These are phyloP conservation scores for Peribolospora baueri DNA, from an alignment of 768 basidiomycete species.

Conservation along the genomic window DNA sequence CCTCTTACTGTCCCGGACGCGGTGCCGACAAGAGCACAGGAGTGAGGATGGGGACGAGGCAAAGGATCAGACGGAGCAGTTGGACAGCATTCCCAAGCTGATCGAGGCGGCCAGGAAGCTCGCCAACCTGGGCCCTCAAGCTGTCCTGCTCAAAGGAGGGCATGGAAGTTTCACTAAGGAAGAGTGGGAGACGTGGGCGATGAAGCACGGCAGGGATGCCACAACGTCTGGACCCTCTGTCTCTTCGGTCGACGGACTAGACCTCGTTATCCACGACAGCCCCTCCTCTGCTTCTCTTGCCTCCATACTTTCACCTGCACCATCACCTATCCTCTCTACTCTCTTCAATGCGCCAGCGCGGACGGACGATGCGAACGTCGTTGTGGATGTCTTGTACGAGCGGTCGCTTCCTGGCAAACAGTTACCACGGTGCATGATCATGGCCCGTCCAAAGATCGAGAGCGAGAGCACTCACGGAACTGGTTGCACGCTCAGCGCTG, in stretches of 20 bases:
- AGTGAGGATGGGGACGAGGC: constrained; percentile 7
- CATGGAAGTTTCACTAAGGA: constrained; percentile 30
- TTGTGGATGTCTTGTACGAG: constrained; percentile 41
- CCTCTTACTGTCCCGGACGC: constrained; percentile 30
- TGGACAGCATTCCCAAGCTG: constrained; percentile 33
- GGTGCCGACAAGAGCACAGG: constrained; percentile 2
- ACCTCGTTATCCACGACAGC: too few species aligned
- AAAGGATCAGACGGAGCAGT: constrained; percentile 17
- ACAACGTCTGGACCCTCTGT: constrained; percentile 11
- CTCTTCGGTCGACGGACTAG: too few species aligned
- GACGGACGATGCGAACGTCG: constrained; percentile 18
- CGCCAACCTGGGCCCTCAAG: constrained; percentile 26
- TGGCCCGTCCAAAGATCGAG: constrained; percentile 21
- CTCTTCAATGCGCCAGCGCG: background rate
- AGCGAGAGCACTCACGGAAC: constrained; percentile 69
- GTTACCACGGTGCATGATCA: constrained; percentile 1
- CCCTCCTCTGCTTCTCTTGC: too few species aligned
- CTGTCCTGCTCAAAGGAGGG: constrained; percentile 65
- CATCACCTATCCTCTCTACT: background rate
- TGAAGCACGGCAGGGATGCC: constrained; percentile 8
- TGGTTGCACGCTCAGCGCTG: constrained; percentile 72
- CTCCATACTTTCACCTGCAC: too few species aligned
- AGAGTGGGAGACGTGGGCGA: constrained; percentile 11
- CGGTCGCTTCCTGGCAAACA: too few species aligned
- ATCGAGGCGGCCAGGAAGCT: constrained; percentile 31